A percentile compares a stretch with the other conserved stretches of the same genome.
Evolutionary conservation across 331 rosid genomes (phyloP).

Genomic region (Rhamnella rubrinervis): DNA sequence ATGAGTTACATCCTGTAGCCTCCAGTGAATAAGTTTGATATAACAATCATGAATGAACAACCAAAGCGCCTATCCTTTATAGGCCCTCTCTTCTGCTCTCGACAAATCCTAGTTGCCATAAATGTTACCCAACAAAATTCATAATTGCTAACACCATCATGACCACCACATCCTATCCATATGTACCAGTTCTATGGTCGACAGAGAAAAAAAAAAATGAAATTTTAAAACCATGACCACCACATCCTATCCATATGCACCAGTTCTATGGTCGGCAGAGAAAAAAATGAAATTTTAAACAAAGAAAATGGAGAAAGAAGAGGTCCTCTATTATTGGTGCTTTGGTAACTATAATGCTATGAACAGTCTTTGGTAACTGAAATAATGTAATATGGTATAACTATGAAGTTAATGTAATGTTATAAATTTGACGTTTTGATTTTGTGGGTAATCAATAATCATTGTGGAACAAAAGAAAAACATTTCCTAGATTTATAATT

Average conservation of each 20-base stretch:
- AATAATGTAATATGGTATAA: no score
- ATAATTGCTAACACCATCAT: neutral
- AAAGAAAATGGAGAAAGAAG: neutral
- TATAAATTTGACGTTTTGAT: no score
- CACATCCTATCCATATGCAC: constrained; percentile 6
- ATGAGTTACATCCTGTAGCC: constrained; percentile 20
- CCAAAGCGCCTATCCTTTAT: constrained; percentile 26
- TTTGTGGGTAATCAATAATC: no score
- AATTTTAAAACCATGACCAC: neutral
- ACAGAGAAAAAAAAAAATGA: neutral
- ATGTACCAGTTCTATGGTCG: constrained; percentile 5
- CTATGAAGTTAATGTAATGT: no score
- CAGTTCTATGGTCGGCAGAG: constrained; percentile 10
- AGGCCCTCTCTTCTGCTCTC: constrained; percentile 21
- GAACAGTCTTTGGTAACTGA: no score
- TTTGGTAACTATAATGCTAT: neutral
- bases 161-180: constrained; percentile 3
- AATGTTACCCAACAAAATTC: constrained; percentile 24
- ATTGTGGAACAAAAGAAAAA: no score
- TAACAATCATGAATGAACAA: constrained; percentile 4
- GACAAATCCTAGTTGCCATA: constrained; percentile 27
- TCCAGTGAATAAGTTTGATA: neutral
- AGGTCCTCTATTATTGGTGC: neutral
- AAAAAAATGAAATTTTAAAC: neutral
- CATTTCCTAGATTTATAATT: no score